These are phyloP conservation scores for Maudiozyma bulderi DNA, from an alignment of 805 yeast species.

Conservation along the genomic window DNA sequence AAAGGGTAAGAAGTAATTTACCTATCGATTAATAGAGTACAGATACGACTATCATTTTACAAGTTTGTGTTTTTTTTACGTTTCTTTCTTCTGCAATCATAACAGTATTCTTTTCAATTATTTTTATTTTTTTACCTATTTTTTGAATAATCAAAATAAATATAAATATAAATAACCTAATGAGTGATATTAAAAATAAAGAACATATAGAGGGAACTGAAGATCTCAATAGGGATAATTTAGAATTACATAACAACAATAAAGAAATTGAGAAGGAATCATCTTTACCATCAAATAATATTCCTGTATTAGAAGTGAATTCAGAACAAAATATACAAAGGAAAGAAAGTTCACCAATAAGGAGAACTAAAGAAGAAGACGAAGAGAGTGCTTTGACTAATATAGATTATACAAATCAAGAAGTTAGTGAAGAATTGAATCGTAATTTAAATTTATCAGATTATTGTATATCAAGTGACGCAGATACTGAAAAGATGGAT, in stretches of 20 bases:
- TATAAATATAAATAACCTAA: neutral
- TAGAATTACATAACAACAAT: neutral
- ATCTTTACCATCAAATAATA: neutral
- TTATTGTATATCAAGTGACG: conserved; percentile 48
- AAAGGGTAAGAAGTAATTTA: too few relatives aligned
- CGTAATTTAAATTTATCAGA: conserved; percentile 37
- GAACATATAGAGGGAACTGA: neutral
- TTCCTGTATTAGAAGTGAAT: neutral
- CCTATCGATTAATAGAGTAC: too few relatives aligned
- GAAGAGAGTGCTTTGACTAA: conserved; percentile 22
- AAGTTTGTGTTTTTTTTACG: too few relatives aligned
- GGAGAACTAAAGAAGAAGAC: conserved; percentile 7
- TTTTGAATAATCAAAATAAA: too few relatives aligned
- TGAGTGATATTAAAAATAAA: neutral
- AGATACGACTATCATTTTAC: too few relatives aligned
- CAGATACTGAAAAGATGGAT: conserved; percentile 85
- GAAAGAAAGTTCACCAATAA: neutral
- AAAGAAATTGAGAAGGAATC: neutral
- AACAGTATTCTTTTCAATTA: too few relatives aligned
- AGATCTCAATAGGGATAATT: neutral
- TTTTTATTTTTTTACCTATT: too few relatives aligned
- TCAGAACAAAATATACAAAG: neutral
- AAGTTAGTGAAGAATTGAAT: conserved; percentile 34
- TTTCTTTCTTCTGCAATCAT: too few relatives aligned
- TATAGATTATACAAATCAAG: conserved; percentile 14